Evolutionary conservation across 192 early-diverging fungal genomes (phyloP).

Genomic region (Entrophospora sp.): DNA sequence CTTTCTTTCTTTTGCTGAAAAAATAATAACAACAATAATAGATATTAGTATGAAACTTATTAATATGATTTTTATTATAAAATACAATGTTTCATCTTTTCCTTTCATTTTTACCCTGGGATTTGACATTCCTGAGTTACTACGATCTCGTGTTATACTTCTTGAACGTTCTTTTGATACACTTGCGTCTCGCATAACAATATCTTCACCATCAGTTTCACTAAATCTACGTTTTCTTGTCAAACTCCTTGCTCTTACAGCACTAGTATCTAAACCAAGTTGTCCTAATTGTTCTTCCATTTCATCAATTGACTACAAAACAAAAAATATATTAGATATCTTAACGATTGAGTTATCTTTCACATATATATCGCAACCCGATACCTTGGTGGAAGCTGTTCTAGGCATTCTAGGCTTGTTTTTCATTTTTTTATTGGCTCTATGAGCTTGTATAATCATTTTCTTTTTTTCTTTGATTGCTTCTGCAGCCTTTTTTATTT

Average conservation of each 20-base stretch:
- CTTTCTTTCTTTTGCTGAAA: conserved; percentile 50
- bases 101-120: not conserved
- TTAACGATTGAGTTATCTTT: not conserved
- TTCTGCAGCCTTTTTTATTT: conserved; percentile 64
- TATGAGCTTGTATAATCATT: conserved; percentile 65
- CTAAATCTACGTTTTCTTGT: conserved; percentile 67
- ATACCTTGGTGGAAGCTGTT: conserved; percentile 37
- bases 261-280: conserved; percentile 63
- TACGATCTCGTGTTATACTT: conserved; percentile 3
- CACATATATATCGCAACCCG: not conserved
- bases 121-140: not conserved
- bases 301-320: conserved; percentile 37
- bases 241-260: conserved; percentile 56
- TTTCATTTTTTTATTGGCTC: conserved; percentile 73
- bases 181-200: conserved; percentile 53
- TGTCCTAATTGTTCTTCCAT: conserved; percentile 64
- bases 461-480: conserved; percentile 82
- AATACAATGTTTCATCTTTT: not conserved
- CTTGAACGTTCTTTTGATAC: conserved; percentile 24
- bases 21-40: too few relatives aligned
- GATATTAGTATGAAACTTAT: not conserved
- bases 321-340: not conserved
- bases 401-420: conserved; percentile 58
- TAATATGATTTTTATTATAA: not conserved
- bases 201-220: conserved; percentile 57